Evolutionary conservation across 2,329 filamentous ascomycete species (phyloP).

Genomic region (Talaromyces pinophilus): DNA sequence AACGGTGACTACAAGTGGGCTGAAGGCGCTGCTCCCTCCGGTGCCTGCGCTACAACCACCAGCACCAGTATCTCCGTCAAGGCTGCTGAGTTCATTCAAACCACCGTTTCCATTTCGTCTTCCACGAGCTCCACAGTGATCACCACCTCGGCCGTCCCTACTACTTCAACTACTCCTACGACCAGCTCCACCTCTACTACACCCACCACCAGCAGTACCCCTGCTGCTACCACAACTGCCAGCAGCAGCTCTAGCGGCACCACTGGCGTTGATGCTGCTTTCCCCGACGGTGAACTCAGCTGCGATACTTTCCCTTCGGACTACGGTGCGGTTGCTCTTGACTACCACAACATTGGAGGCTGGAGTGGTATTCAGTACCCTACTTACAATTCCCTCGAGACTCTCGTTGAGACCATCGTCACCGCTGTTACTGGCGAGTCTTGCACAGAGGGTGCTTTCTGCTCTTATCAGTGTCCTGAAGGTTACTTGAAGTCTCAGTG

Average conservation of each 20-base stretch:
- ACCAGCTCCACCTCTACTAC: conserved; percentile 22
- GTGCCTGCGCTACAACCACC: conserved; percentile 49
- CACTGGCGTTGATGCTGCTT: conserved; percentile 64
- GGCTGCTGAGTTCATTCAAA: conserved; percentile 55
- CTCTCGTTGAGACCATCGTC: conserved; percentile 65
- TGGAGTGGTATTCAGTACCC: conserved; percentile 77
- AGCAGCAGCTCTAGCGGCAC: conserved; percentile 32
- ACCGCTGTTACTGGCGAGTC: conserved; percentile 62
- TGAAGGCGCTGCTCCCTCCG: conserved; percentile 61
- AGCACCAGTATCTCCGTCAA: conserved; percentile 36
- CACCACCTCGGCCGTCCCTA: conserved; percentile 22
- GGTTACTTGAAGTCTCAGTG: conserved; percentile 94
- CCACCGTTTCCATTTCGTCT: conserved; percentile 20
- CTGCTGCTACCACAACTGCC: conserved; percentile 22
- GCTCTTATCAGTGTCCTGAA: conserved; percentile 89
- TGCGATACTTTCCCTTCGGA: conserved; percentile 75
- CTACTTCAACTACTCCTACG: conserved; percentile 27
- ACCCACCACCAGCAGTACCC: conserved; percentile 26
- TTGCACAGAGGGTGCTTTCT: conserved; percentile 69
- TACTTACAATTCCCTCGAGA: conserved; percentile 47
- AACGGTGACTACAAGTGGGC: conserved; percentile 67
- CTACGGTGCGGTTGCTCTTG: conserved; percentile 74
- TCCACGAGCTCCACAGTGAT: conserved; percentile 4
- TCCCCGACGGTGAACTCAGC: conserved; percentile 71
- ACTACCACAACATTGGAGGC: conserved; percentile 69